Evolutionary conservation across 2,329 filamentous ascomycete species (phyloP), one percentile per base, ranked within the genome.

Genomic region (Lecanicillium sp.): DNA sequence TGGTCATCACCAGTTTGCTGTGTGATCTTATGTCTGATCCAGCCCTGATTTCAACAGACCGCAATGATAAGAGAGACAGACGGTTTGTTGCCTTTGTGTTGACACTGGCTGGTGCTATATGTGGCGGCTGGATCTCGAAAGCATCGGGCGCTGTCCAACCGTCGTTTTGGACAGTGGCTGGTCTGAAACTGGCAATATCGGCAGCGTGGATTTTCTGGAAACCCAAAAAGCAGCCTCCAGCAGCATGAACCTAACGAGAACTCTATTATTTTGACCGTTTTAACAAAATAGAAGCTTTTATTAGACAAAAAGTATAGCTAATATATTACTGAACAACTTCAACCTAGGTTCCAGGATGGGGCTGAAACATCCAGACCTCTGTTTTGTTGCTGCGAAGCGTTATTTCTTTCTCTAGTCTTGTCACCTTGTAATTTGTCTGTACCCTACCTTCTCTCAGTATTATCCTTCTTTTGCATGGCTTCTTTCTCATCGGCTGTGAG

Each of bases 1-100:
- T 68, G 34, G 72, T 76, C 9, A 51, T 75, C 29, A 76, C 72
- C n/a, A 70, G 65, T 40, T 55, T 71, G 29, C 71, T 73, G 48
- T 71, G 66, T 49, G 72, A 75, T 48, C 48, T 75, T 17, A 62
- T 71, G 48, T 68, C 65, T 14, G 72, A 76, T 48, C 64, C 65
- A 3, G 56, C 63, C 28, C 52, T 74, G 11, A 59, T 72, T n/a
- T 57, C 62, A 2, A 42, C 50, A 14, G 46, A 44, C 32, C 58
- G 64, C 11, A 75, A 75, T 44, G 57, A 62, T 13, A 70, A 73
- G 54, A 55, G 72, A 28, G 69, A 75, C 52, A 57, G 72, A 8
- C 54, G 72, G 8, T 54, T 68, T 16, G 49, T 54, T 1, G 63
- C 65, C 17, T 65, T 68, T 8, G 53, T 73, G 1, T 46, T 69